Base-by-base conservation (phyloP, 345 rosid species). In the Sonneratia alba region DNA sequence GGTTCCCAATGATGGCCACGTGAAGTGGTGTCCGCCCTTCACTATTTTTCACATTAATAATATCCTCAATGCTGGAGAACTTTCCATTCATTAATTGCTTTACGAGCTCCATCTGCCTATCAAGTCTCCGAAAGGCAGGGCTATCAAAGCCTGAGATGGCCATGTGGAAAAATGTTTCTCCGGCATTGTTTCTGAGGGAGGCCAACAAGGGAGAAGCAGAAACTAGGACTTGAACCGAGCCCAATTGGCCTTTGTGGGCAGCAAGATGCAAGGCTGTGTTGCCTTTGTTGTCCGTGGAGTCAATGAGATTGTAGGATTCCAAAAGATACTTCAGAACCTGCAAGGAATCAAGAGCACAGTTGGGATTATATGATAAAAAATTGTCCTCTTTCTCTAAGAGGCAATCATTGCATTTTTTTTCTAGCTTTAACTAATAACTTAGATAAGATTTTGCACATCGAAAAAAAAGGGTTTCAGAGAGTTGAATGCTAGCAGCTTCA, bases 1-100 rank as follows among this genome's bases (percentile, higher is more conserved):
- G 85, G 71, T 91, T 94, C 70, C 88, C 92, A 3, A 82, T n/a
- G 75, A 94, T 85, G 36, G 98, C 96, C 87, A 80, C 74, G 83
- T 94, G 98, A 72, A 91, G 98, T 57, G 95, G 89, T 62, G 97
- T 89, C 42, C 91, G 85, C 70, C 95, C 96, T n/a, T 87, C 92
- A 18, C 84, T 87, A 68, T 83, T 91, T 76, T 78, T 80, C 45
- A 79, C 83, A 72, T 91, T 91, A 70, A 94, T 82, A 43, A 91
- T 77, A 71, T 82, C 83, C 70, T 80, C 87, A 69, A 81, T 75
- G 68, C 81, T 80, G 51, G 80, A 62, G 38, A 72, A 55, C 51
- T 72, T 79, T 27, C 85, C 84, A 66, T 78, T 65, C 14, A 85
- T 84, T 51, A 94, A 76, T 74, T 81, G 80, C 74, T 89, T 88